Evolutionary conservation across 106 monocot genomes (phyloP).

Genomic region (Dendrobium chrysotoxum): DNA sequence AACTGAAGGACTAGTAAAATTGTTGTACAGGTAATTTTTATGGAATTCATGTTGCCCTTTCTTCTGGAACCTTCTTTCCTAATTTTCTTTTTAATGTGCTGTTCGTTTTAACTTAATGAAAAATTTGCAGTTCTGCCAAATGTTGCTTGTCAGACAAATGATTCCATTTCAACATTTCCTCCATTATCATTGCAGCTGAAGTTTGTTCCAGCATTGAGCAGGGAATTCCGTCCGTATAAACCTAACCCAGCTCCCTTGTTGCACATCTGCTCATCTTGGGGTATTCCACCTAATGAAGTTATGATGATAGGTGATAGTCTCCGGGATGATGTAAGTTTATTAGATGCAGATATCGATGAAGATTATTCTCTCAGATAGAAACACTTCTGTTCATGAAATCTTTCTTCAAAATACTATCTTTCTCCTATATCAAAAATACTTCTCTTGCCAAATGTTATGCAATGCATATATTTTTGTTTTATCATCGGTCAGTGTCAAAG

Average conservation of each 20-base stretch:
- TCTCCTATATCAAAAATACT: background rate
- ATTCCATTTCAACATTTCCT: background rate
- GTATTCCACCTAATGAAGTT: constrained; percentile 70
- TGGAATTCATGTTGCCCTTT: background rate
- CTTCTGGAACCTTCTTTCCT: background rate
- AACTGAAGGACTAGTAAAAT: too few relatives aligned
- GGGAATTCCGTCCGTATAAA: constrained; percentile 96
- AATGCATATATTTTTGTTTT: background rate
- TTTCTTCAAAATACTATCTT: background rate
- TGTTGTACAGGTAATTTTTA: too few relatives aligned
- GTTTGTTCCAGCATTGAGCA: constrained; percentile 77
- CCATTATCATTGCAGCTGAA: constrained; percentile 33
- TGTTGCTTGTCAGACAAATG: background rate
- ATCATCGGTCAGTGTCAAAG: background rate
- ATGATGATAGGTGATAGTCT: constrained; percentile 98
- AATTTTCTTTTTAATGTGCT: background rate
- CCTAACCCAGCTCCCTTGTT: constrained; percentile 90
- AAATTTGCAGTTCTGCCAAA: background rate
- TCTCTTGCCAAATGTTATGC: background rate
- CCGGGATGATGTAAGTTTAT: constrained; percentile 79
- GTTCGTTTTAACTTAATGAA: background rate
- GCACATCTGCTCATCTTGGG: constrained; percentile 86
- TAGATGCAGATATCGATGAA: background rate
- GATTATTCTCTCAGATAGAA: background rate
- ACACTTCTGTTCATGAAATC: background rate